Base-by-base conservation (phyloP, 2,329 filamentous ascomycete genomes). In the Hypoxylon sp. region DNA sequence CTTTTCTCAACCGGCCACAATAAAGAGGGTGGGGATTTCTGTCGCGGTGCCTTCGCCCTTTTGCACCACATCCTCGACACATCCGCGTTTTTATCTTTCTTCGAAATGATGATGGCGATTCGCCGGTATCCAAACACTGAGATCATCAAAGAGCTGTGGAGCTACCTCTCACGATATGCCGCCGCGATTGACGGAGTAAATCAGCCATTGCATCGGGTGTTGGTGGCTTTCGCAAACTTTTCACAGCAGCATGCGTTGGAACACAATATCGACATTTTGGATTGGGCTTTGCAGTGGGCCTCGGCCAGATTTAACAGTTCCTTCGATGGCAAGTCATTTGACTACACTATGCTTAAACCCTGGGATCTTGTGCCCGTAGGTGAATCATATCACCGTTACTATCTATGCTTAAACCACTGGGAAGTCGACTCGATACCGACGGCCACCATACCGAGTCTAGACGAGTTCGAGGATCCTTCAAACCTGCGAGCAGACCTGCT, bases 301-400 rank as follows among this genome's bases (percentile, higher is more conserved):
- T 72, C 70, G 47, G 54, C 43, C 22, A 65, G 68, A 30, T 67
- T 67, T 30, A 67, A 69, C 44, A 69, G 70, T 50, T 68, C 48
- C n/a, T 71, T 73, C 39, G 72, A 73, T 26, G 70, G 70, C n/a
- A 67, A 67, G 24, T 64, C 69, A 6, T 73, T 73, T 49, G 72
- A 73, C 49, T 73, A 73, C 50, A 73, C 68, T 11, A 65, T 72
- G 55, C 65, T 73, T 11, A 62, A 65, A n/a, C 72, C 72, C 13
- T 73, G 72, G 72, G 72, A 73, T 48, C 60, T 73, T 17, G 54
- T 71, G 2, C 69, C 71, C 8, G 59, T 73, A 26, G 61, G 68
- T 28, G 55, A 61, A 8, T 70, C 70, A 1, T 73, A 73, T 32
- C 72, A 73, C 41, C 64, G 72, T 8, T 73, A 73, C 34, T 73